A percentile compares a stretch with the other conserved stretches of the same genome.
Conservation (phyloP, 805 yeast species). For the Nadsonia fulvescens region DNA sequence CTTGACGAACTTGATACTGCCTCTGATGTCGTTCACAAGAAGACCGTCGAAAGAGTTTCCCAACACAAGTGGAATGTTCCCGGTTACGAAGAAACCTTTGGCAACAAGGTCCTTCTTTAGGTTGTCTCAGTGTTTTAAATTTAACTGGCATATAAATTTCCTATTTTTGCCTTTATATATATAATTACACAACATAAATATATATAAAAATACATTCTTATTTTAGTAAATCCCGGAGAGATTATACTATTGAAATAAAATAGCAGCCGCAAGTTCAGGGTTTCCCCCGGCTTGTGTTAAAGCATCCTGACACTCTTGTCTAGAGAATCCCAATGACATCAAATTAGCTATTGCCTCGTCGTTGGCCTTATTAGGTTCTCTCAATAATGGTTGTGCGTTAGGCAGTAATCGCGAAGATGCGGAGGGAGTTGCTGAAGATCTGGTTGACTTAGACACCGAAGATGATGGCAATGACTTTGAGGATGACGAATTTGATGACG, state of each 20-base stretch:
- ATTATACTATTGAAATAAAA: slow-evolving; percentile 30
- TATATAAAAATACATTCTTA: not conserved
- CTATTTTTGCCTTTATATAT: too few relatives aligned
- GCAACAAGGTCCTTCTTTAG: slow-evolving; percentile 83
- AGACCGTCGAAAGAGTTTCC: slow-evolving; percentile 86
- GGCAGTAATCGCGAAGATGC: slow-evolving; percentile 6
- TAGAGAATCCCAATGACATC: slow-evolving; percentile 52
- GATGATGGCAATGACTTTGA: slow-evolving; percentile 4
- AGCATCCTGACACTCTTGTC: slow-evolving; percentile 46
- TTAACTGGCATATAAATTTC: too few relatives aligned
- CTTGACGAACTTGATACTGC: slow-evolving; percentile 90
- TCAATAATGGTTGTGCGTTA: slow-evolving; percentile 6
- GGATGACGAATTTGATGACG: too few relatives aligned
- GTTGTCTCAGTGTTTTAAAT: not conserved
- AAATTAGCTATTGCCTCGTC: slow-evolving; percentile 30
- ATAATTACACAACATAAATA: slow-evolving; percentile 4
- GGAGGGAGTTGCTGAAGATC: slow-evolving; percentile 5
- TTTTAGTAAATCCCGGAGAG: not conserved
- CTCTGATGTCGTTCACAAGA: slow-evolving; percentile 92
- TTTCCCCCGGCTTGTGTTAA: slow-evolving; percentile 54
- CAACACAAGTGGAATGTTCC: slow-evolving; percentile 97
- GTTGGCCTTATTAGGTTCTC: too few relatives aligned
- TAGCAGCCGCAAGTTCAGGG: slow-evolving; percentile 71
- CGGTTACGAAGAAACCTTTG: slow-evolving; percentile 96
- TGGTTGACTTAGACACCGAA: slow-evolving; percentile 6